Conservation (phyloP, 2,329 filamentous ascomycete species). For the Xylariaceae sp. region DNA sequence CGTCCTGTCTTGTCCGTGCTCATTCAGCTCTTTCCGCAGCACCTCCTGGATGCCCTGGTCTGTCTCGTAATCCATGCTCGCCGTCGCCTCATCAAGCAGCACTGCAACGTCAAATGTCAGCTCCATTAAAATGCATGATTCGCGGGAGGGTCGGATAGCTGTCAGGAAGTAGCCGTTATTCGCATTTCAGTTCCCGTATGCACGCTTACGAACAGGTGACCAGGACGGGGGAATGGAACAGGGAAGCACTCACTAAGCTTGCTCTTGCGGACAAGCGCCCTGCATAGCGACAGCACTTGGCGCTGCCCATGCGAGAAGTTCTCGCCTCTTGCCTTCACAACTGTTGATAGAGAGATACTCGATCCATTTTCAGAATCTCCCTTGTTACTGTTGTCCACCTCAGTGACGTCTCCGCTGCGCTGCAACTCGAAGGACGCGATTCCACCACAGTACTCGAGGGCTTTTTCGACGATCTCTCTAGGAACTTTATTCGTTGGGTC, state of each 20-base stretch:
- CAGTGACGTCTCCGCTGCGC: slow-evolving; percentile 18
- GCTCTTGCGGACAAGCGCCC: slow-evolving; percentile 50
- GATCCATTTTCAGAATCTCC: slow-evolving; percentile 24
- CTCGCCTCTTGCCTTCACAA: slow-evolving; percentile 48
- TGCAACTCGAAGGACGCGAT: slow-evolving; percentile 41
- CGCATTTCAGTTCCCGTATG: neutral
- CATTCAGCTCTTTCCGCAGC: slow-evolving; percentile 45
- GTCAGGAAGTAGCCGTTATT: neutral
- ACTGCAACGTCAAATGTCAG: slow-evolving; percentile 23
- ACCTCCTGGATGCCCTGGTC: slow-evolving; percentile 52
- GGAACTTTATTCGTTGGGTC: slow-evolving; percentile 57
- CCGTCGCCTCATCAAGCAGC: slow-evolving; percentile 55
- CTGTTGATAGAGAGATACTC: slow-evolving; percentile 39
- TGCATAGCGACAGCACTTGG: slow-evolving; percentile 53
- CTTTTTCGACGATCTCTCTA: slow-evolving; percentile 50
- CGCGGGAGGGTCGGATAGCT: neutral
- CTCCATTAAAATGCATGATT: neutral
- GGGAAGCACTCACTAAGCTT: slow-evolving; percentile 36
- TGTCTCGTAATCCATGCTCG: slow-evolving; percentile 55
- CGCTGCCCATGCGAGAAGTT: slow-evolving; percentile 56
- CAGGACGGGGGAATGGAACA: neutral
- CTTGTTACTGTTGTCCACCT: slow-evolving; percentile 22
- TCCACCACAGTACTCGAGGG: slow-evolving; percentile 57
- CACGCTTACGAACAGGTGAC: neutral
- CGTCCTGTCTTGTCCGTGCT: slow-evolving; percentile 42